Percentiles rank a stretch among this genome's conserved stretches.
phyloP scores from a whole-genome alignment of 2,329 filamentous ascomycete genomes.

The Chrysosporium keratinophilum region DNA sequence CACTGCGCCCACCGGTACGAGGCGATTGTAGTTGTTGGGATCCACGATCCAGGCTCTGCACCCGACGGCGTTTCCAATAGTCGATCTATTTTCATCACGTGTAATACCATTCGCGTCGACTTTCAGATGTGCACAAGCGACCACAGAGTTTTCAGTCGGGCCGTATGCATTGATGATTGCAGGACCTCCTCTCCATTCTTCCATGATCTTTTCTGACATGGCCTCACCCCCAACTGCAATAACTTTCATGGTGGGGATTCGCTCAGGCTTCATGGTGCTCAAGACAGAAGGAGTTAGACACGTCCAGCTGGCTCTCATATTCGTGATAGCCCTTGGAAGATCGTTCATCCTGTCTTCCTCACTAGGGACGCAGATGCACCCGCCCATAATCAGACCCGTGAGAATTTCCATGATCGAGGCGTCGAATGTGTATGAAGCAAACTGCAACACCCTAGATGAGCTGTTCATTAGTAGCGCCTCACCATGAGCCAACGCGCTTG shows the following conservation, averaged over 20 bases:
- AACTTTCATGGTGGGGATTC: constrained; percentile 36
- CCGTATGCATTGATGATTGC: constrained; percentile 39
- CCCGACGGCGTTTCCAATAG: constrained; percentile 29
- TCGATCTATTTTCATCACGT: constrained; percentile 20
- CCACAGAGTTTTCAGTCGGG: constrained; percentile 33
- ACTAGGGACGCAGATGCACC: constrained; percentile 50
- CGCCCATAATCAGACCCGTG: constrained; percentile 46
- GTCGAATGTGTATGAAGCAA: constrained; percentile 49
- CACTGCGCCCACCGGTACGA: constrained; percentile 43
- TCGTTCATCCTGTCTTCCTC: constrained; percentile 42
- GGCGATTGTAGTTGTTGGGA: constrained; percentile 27
- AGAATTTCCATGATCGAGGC: constrained; percentile 46
- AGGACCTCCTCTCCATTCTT: constrained; percentile 34
- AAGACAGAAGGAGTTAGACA: constrained; percentile 53
- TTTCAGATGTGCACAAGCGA: constrained; percentile 23
- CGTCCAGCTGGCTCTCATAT: constrained; percentile 44
- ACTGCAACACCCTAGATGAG: constrained; percentile 49
- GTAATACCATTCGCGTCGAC: constrained; percentile 22
- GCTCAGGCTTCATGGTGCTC: constrained; percentile 35
- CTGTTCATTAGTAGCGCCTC: constrained; percentile 42
- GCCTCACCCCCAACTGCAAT: constrained; percentile 40
- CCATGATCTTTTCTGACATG: constrained; percentile 33
- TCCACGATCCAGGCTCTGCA: constrained; percentile 34
- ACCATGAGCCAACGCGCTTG: constrained; percentile 44
- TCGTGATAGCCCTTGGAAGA: constrained; percentile 41